Evolutionary conservation across 768 basidiomycete species (phyloP).

Genomic region (Hortiboletus campestris): DNA sequence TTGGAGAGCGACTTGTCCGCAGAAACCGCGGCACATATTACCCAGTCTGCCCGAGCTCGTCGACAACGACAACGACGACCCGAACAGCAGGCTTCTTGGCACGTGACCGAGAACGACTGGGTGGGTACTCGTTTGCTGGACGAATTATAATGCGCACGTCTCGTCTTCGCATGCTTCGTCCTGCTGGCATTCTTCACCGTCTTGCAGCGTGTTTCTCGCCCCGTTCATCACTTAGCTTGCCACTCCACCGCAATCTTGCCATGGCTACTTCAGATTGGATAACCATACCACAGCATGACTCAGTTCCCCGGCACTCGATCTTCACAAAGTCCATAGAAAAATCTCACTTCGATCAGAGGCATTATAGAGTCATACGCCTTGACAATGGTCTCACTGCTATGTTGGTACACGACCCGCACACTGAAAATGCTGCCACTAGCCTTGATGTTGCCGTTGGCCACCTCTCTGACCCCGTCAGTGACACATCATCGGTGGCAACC

Average conservation of each 20-base stretch:
- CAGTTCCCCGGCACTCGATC: slow-evolving; percentile 46
- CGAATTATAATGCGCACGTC: neutral
- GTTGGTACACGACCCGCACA: slow-evolving; percentile 76
- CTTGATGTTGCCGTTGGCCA: slow-evolving; percentile 95
- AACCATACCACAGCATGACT: slow-evolving; percentile 7
- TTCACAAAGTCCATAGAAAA: slow-evolving; percentile 64
- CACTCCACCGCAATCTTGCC: slow-evolving; percentile 13
- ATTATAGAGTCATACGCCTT: slow-evolving; percentile 80
- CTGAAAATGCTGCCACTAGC: slow-evolving; percentile 94
- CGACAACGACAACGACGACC: too few relatives aligned
- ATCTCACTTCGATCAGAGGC: slow-evolving; percentile 74
- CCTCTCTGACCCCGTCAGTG: slow-evolving; percentile 82
- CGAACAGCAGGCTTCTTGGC: neutral
- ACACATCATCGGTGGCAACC: neutral
- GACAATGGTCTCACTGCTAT: slow-evolving; percentile 87
- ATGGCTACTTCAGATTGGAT: slow-evolving; percentile 27
- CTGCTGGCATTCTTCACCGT: slow-evolving; percentile 10
- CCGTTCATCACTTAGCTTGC: neutral
- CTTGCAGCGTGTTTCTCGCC: neutral
- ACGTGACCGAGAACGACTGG: slow-evolving; percentile 23
- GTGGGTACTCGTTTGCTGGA: slow-evolving; percentile 20
- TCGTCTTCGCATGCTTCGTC: slow-evolving; percentile 5
- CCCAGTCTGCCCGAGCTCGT: too few relatives aligned
- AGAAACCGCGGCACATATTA: too few relatives aligned
- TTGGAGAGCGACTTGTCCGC: too few relatives aligned